phyloP scores from a whole-genome alignment of 345 rosid species.

The Hibiscus tridactylites region DNA sequence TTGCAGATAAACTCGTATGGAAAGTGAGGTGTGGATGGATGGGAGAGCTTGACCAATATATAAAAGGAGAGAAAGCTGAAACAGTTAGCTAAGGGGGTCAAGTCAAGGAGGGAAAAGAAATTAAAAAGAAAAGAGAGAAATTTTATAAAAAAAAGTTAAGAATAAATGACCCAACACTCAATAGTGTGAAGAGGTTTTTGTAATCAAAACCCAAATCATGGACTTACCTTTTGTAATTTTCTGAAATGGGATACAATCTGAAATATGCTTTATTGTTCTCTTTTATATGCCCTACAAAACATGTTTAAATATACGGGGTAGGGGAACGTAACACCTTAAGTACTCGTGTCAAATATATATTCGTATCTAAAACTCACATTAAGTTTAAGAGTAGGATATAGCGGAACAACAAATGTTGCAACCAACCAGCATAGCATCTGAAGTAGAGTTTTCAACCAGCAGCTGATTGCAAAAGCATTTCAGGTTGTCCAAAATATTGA shows the following conservation, averaged over 20 bases:
- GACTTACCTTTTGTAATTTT: neutral
- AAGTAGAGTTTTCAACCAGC: neutral
- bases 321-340: too few relatives aligned
- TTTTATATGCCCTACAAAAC: neutral
- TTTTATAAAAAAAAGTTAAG: neutral
- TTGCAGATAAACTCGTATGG: neutral
- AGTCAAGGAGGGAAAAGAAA: neutral
- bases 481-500: neutral
- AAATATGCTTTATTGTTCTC: neutral
- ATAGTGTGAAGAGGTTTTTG: neutral
- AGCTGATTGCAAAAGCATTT: neutral
- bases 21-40: neutral
- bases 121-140: neutral
- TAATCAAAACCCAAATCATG: conserved; percentile 3
- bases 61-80: conserved; percentile 2
- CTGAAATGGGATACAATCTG: neutral
- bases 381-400: neutral
- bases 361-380: neutral
- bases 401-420: neutral
- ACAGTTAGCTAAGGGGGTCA: conserved; percentile 5
- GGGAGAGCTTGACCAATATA: conserved; percentile 9
- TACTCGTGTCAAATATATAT: too few relatives aligned
- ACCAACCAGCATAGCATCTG: neutral
- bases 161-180: conserved; percentile 7
- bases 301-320: neutral